Conservation (phyloP, 805 yeast species). For the Candida taoyuanica region DNA sequence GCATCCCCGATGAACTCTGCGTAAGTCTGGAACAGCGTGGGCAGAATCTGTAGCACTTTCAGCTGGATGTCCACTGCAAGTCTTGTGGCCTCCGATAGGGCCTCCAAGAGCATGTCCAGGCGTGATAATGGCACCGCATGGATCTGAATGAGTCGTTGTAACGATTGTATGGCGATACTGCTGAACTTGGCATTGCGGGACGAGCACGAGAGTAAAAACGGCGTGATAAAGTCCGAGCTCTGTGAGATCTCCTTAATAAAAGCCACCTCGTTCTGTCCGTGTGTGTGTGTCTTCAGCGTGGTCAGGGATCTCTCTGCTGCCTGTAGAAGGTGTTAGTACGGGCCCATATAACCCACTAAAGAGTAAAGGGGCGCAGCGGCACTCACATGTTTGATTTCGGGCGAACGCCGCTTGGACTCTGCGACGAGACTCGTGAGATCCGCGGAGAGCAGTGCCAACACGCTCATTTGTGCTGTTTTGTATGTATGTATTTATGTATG, state of each 20-base stretch:
- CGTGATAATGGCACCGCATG: slow-evolving; percentile 50
- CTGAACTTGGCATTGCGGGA: slow-evolving; percentile 72
- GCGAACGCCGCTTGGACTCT: slow-evolving; percentile 67
- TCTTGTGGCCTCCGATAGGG: slow-evolving; percentile 68
- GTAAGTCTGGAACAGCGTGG: slow-evolving; percentile 66
- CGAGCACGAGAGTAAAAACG: slow-evolving; percentile 68
- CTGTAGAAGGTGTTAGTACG: too few relatives aligned
- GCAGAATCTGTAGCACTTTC: slow-evolving; percentile 78
- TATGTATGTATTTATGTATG: too few relatives aligned
- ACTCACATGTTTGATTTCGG: slow-evolving; percentile 59
- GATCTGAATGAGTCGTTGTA: slow-evolving; percentile 56
- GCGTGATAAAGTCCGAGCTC: slow-evolving; percentile 54
- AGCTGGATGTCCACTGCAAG: slow-evolving; percentile 80
- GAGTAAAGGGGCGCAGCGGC: too few relatives aligned
- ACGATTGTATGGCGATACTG: slow-evolving; percentile 64
- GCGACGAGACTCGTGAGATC: slow-evolving; percentile 59
- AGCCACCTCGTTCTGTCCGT: slow-evolving; percentile 25
- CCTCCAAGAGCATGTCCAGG: slow-evolving; percentile 54
- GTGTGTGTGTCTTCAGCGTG: slow-evolving; percentile 34
- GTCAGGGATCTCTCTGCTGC: slow-evolving; percentile 48
- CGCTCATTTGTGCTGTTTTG: too few relatives aligned
- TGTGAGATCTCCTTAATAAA: slow-evolving; percentile 35
- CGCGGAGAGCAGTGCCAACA: slow-evolving; percentile 42
- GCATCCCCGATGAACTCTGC: slow-evolving; percentile 49
- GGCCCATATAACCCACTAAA: too few relatives aligned